A percentile compares a stretch with the other conserved stretches of the same genome.
phyloP scores from a whole-genome alignment of 2,329 filamentous ascomycete species.

The Diaporthe vaccinii region DNA sequence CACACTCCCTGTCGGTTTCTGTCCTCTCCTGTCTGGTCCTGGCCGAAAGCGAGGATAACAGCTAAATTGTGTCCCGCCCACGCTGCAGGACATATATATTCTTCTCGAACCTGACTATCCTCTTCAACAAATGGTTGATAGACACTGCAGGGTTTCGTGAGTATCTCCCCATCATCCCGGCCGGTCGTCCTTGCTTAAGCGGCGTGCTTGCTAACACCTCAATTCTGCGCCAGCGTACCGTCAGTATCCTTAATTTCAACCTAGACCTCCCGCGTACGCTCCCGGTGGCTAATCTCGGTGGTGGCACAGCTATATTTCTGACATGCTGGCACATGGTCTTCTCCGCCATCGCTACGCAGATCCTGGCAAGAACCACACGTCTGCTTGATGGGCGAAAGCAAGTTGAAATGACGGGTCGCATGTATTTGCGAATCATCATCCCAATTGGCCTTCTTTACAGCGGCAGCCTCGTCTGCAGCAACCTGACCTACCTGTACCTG shows the following conservation, averaged over 20 bases:
- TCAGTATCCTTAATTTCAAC: neutral
- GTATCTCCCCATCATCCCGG: constrained; percentile 49
- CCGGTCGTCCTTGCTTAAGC: too few species aligned
- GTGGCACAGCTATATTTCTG: constrained; percentile 73
- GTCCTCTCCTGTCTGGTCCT: neutral
- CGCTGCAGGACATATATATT: constrained; percentile 78
- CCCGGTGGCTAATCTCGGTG: constrained; percentile 46
- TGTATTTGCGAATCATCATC: constrained; percentile 91
- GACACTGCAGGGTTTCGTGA: constrained; percentile 81
- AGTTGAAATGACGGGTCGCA: constrained; percentile 93
- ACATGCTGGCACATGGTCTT: constrained; percentile 96
- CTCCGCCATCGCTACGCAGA: constrained; percentile 90
- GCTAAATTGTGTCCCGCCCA: constrained; percentile 4
- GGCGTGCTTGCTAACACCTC: neutral
- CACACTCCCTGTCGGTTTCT: neutral
- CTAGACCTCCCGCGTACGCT: neutral
- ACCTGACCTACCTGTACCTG: constrained; percentile 92
- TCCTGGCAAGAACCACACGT: constrained; percentile 88
- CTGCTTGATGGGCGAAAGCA: constrained; percentile 92
- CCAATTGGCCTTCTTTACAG: constrained; percentile 96
- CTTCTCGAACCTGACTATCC: constrained; percentile 85
- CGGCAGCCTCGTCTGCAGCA: constrained; percentile 92
- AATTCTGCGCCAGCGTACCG: constrained; percentile 33
- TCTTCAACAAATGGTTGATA: constrained; percentile 94
- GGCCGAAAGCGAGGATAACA: neutral